Evolutionary conservation across 495 filamentous ascomycete genomes (phyloP).

Genomic region (Hypomontagnella submonticulosa): DNA sequence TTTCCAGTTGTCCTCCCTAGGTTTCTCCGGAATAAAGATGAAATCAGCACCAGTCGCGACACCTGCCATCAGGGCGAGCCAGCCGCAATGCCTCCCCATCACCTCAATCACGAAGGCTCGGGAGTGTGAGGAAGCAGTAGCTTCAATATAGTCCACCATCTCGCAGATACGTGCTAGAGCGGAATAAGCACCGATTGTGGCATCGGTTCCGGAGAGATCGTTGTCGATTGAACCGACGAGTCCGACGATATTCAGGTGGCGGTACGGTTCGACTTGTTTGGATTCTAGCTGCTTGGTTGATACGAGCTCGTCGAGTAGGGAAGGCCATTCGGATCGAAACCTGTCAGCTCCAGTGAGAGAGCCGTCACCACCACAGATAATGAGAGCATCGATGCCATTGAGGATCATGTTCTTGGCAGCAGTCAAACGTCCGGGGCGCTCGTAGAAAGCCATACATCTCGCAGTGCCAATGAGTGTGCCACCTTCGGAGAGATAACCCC

Average conservation of each 20-base stretch:
- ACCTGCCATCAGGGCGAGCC: conserved; percentile 96
- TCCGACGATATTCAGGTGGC: conserved; percentile 92
- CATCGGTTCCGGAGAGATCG: conserved; percentile 95
- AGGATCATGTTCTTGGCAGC: conserved; percentile 94
- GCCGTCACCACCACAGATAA: conserved; percentile 98
- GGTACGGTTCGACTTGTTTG: conserved; percentile 76
- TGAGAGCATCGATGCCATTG: conserved; percentile 92
- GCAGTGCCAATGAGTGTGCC: conserved; percentile 98
- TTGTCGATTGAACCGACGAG: conserved; percentile 98
- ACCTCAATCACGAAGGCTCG: conserved; percentile 98
- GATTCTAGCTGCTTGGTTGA: conserved; percentile 70
- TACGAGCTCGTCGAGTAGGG: conserved; percentile 84
- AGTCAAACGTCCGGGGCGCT: conserved; percentile 80
- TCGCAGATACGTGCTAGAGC: conserved; percentile 92
- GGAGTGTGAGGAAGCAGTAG: conserved; percentile 96
- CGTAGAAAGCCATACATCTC: conserved; percentile 86
- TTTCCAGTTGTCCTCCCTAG: conserved; percentile 86
- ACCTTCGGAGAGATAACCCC: conserved; percentile 92
- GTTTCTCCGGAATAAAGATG: conserved; percentile 96
- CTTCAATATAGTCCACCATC: conserved; percentile 94
- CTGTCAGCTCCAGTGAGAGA: conserved; percentile 96
- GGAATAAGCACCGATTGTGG: conserved; percentile 97
- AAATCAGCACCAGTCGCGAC: conserved; percentile 97
- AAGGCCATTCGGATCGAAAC: conserved; percentile 91
- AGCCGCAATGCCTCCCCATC: conserved; percentile 99